A percentile compares a stretch with the other conserved stretches of the same genome.
Evolutionary conservation across 1,139 yeast genomes (phyloP).

Genomic region (Nakaseomyces sp.): DNA sequence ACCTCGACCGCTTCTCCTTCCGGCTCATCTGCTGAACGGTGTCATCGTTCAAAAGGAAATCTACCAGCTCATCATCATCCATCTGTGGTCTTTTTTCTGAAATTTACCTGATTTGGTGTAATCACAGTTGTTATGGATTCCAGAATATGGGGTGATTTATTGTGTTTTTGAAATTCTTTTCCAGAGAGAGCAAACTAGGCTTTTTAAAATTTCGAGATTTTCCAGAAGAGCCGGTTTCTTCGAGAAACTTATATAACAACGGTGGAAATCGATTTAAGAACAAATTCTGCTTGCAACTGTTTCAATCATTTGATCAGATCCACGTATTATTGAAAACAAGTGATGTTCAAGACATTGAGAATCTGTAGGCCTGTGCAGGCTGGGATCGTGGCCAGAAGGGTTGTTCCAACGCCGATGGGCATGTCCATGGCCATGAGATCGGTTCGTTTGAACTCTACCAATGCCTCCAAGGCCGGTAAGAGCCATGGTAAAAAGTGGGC

Average conservation of each 20-base stretch:
- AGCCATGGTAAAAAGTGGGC: slow-evolving; percentile 9
- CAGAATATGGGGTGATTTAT: too few species aligned
- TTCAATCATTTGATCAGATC: too few species aligned
- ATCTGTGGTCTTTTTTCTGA: too few species aligned
- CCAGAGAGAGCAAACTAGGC: too few species aligned
- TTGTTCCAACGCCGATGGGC: neutral
- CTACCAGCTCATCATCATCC: slow-evolving; percentile 8
- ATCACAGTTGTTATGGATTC: too few species aligned
- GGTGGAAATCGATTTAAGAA: too few species aligned
- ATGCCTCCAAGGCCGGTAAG: neutral
- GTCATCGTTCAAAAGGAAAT: slow-evolving; percentile 7
- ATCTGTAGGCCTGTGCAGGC: neutral
- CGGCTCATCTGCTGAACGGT: neutral
- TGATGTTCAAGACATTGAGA: neutral
- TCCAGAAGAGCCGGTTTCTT: too few species aligned
- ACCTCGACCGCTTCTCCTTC: neutral
- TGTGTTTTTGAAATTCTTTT: too few species aligned
- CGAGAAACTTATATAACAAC: neutral
- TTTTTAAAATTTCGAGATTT: too few species aligned
- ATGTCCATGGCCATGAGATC: neutral
- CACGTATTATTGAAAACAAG: too few species aligned
- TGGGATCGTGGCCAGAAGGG: neutral
- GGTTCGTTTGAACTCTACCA: neutral
- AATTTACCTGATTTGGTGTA: too few species aligned
- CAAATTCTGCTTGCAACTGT: too few species aligned